Evolutionary conservation across 345 rosid species (phyloP), one percentile per base, ranked within the genome.

Genomic region (Luvunga scandens): DNA sequence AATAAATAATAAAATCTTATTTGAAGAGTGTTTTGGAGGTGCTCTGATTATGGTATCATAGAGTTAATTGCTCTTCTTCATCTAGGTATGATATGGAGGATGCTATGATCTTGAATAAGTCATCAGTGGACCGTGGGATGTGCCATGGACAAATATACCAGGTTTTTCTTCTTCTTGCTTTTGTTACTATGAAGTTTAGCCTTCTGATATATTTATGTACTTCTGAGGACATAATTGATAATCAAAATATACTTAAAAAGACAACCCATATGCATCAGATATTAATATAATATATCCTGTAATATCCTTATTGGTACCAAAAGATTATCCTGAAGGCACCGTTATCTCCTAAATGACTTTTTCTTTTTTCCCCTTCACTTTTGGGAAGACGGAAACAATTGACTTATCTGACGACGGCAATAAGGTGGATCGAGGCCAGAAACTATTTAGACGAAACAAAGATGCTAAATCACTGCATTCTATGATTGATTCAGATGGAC

Each of bases 21-120:
- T n/a, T n/a, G n/a, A n/a, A n/a, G n/a, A n/a, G n/a, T n/a, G n/a
- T n/a, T n/a, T n/a, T n/a, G n/a, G n/a, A n/a, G n/a, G n/a, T n/a
- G n/a, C n/a, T n/a, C n/a, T n/a, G 19, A 30, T 62, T 21, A 34
- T 16, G 42, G 22, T 34, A 56, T 61, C 27, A 36, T 55, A 34
- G 66, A 48, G 53, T 30, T 39, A 75, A 68, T 75, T 64, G 42
- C 34, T 75, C 60, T 65, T n/a, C 68, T 24, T 83, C 62, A 27
- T 75, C 67, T 73, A 96, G 98, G 72, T 96, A 91, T 82, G 99
- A 96, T 83, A 96, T 96, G 99, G 99, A 96, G 90, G 99, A 96
- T 86, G 97, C 99, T 6, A 96, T 96, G 99, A 96, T 96, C 83
- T 77, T 96, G 75, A 96, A 96, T 75, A 96, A 96, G 83, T 94